phyloP scores from a whole-genome alignment of 1,284 basidiomycete species.

The Macrocybe sp. region DNA sequence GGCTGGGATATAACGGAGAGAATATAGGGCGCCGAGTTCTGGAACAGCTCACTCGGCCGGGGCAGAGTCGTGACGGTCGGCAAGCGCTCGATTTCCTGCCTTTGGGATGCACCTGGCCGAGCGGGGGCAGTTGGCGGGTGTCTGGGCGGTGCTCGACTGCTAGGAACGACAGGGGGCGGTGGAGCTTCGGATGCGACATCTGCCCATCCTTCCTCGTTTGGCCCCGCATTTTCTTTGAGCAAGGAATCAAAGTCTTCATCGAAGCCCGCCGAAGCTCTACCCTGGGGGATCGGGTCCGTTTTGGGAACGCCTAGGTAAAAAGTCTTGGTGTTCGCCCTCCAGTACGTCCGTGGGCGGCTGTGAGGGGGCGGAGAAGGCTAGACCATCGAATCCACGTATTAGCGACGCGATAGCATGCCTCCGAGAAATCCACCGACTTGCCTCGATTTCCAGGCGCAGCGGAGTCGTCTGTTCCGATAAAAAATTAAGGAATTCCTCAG shows the following conservation, averaged over 20 bases:
- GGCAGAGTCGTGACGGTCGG: slow-evolving; percentile 22
- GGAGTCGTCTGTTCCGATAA: slow-evolving; percentile 17
- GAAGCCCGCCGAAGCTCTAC: slow-evolving; percentile 22
- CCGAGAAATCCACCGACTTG: slow-evolving; percentile 10
- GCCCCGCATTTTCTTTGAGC: slow-evolving; percentile 13
- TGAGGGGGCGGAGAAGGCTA: slow-evolving; percentile 9
- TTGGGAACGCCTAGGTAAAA: slow-evolving; percentile 30
- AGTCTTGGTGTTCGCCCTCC: slow-evolving; percentile 20
- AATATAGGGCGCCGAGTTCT: slow-evolving; percentile 21
- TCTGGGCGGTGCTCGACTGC: neutral
- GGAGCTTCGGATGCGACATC: slow-evolving; percentile 18
- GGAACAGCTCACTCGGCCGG: slow-evolving; percentile 29
- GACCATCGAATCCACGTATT: slow-evolving; percentile 10
- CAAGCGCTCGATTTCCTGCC: slow-evolving; percentile 13
- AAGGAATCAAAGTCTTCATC: slow-evolving; percentile 29
- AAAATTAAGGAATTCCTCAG: slow-evolving; percentile 24
- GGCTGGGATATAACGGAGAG: slow-evolving; percentile 15
- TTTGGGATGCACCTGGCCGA: neutral
- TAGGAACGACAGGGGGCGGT: neutral
- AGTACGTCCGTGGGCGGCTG: slow-evolving; percentile 20
- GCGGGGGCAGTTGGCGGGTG: neutral
- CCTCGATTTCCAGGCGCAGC: slow-evolving; percentile 24
- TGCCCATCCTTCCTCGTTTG: slow-evolving; percentile 27
- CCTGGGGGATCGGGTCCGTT: slow-evolving; percentile 18
- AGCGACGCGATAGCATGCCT: neutral